Evolutionary conservation across 2,329 filamentous ascomycete species (phyloP), one percentile per base, ranked within the genome.

Genomic region (Alternaria infectoria): DNA sequence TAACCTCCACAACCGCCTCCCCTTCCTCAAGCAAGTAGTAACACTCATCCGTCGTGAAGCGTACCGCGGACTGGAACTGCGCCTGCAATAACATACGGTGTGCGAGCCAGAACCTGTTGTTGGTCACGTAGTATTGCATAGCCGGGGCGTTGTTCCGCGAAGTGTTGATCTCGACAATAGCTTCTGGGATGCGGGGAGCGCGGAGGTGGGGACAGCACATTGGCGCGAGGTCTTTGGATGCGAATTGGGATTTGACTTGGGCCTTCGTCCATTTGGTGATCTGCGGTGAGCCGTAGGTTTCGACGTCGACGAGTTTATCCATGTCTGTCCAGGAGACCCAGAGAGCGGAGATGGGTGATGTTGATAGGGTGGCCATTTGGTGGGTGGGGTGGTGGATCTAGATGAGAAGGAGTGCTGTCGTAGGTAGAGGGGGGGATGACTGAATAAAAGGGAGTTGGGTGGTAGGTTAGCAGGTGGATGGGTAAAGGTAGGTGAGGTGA

Each of bases 191-290:
- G 23, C 21, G 3, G 9, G n/a, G 2, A 6, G 49, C 57, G 7
- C 50, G 57, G 21, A 59, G 57, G 5, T n/a, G 28, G 17, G 23
- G 57, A 55, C 57, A 59, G 25, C 49, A 32, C 6, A 59, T 54
- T 4, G 43, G 50, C 1, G 40, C 9, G 6, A 26, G 17, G 8
- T 25, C 15, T 3, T 40, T 26, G 50, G 12, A 40, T 2, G 12
- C n/a, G 57, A 54, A 59, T 10, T 55, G 57, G 2, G 25, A 6
- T 17, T 49, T 36, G n/a, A 55, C 28, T 12, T 49, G 19, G 5
- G 17, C 57, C 43, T 40, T 49, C 2, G 50, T 59, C 49, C 43
- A 47, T 26, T 44, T 40, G 1, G 15, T 46, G 15, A 28, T 46
- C 1, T 59, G 17, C 1, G 19, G 21, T 10, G 2, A 17, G 4